Conservation (phyloP, 495 filamentous ascomycete genomes). For the Aspergillus steynii region DNA sequence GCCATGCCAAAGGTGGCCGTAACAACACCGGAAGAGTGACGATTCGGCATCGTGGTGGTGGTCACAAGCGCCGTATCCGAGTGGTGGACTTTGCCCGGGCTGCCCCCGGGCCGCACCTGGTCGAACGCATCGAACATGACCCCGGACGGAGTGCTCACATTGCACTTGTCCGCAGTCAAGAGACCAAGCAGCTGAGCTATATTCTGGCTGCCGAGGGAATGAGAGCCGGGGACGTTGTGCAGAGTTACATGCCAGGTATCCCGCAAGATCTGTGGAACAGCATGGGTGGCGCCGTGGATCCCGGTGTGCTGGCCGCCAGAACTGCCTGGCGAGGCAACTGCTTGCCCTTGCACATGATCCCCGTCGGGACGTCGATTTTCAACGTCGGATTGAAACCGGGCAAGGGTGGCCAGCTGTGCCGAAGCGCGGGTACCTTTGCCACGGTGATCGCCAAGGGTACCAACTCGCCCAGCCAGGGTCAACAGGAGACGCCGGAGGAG, state of each 20-base stretch:
- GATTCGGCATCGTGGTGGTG: constrained; percentile 87
- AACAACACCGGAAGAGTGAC: constrained; percentile 85
- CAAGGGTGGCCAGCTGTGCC: constrained; percentile 83
- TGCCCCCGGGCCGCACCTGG: constrained; percentile 73
- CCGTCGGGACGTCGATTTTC: constrained; percentile 85
- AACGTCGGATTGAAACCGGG: constrained; percentile 76
- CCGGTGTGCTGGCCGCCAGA: constrained; percentile 90
- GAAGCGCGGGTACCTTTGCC: constrained; percentile 89
- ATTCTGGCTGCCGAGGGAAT: constrained; percentile 92
- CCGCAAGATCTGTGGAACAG: constrained; percentile 78
- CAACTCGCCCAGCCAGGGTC: constrained; percentile 44
- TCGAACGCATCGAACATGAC: constrained; percentile 95
- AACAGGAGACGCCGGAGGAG: constrained; percentile 23
- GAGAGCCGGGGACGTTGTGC: constrained; percentile 84
- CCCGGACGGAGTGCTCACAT: constrained; percentile 93
- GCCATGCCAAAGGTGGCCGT: constrained; percentile 86
- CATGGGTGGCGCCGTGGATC: constrained; percentile 90
- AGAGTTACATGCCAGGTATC: constrained; percentile 88
- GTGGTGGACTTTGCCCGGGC: constrained; percentile 82
- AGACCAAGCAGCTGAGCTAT: constrained; percentile 64
- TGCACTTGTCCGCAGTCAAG: constrained; percentile 70
- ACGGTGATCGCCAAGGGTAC: constrained; percentile 84
- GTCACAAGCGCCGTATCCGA: constrained; percentile 85
- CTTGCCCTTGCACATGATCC: constrained; percentile 90
- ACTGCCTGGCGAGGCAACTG: constrained; percentile 96